Evolutionary conservation across 345 rosid genomes (phyloP).

Genomic region (Rhizophora apiculata): DNA sequence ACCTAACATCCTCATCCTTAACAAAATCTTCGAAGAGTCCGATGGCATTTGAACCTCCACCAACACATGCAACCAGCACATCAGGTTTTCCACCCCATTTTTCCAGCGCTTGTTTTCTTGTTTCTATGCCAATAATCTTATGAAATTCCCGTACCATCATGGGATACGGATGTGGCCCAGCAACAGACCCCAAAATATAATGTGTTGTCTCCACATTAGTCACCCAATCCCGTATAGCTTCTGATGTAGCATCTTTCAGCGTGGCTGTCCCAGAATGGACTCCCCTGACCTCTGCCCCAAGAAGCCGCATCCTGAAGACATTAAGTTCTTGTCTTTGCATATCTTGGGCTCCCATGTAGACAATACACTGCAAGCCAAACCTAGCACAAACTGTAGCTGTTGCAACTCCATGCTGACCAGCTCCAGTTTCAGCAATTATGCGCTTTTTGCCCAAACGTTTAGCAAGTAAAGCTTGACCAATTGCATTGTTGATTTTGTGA

Average conservation of each 20-base stretch:
- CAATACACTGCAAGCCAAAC: constrained; percentile 70
- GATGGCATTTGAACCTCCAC: constrained; percentile 93
- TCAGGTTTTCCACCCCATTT: constrained; percentile 99
- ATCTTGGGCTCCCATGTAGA: constrained; percentile 95
- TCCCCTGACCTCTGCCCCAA: constrained; percentile 75
- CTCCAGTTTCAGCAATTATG: constrained; percentile 93
- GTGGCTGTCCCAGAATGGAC: constrained; percentile 30
- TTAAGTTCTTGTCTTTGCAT: constrained; percentile 93
- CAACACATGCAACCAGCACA: constrained; percentile 85
- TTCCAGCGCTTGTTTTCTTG: constrained; percentile 76
- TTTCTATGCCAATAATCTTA: constrained; percentile 85
- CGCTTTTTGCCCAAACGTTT: constrained; percentile 77
- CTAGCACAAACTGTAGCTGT: constrained; percentile 94
- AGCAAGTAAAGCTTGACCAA: constrained; percentile 88
- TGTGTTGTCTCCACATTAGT: constrained; percentile 92
- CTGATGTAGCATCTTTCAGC: constrained; percentile 36
- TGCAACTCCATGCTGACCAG: constrained; percentile 97
- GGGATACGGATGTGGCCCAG: constrained; percentile 97
- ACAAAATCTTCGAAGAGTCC: constrained; percentile 96
- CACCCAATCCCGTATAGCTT: constrained; percentile 83
- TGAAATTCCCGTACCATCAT: constrained; percentile 98
- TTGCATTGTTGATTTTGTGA: constrained; percentile 87
- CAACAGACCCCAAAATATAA: constrained; percentile 91
- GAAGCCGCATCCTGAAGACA: constrained; percentile 89
- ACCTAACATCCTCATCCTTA: constrained; percentile 62